Evolutionary conservation across 352 stramenopile species (phyloP).

Genomic region (Pythium rhizo-oryzae): DNA sequence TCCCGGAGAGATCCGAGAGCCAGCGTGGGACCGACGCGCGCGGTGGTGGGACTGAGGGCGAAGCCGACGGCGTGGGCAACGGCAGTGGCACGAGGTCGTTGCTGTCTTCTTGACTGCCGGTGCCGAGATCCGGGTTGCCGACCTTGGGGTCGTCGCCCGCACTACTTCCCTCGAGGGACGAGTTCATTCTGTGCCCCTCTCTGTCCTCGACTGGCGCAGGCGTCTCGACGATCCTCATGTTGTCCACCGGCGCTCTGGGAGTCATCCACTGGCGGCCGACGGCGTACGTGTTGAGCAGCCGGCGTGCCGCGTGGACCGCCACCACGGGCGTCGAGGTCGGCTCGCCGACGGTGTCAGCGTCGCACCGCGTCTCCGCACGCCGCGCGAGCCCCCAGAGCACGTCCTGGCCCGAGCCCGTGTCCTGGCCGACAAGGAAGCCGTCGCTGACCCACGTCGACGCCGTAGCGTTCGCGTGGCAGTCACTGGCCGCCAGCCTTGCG

Average conservation of each 20-base stretch:
- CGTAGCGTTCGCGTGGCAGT: background rate
- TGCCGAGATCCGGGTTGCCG: background rate
- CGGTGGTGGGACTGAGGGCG: background rate
- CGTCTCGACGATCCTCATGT: too few relatives aligned
- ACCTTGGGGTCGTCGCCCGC: background rate
- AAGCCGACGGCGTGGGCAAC: background rate
- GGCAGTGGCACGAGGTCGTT: background rate
- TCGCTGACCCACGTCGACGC: constrained; percentile 2
- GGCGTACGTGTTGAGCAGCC: background rate
- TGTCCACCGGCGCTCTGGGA: too few relatives aligned
- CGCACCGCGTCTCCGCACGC: constrained; percentile 12
- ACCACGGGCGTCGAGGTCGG: constrained; percentile 17
- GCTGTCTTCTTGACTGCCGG: background rate
- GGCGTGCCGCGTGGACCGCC: constrained; percentile 4
- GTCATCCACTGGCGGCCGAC: constrained; percentile 11
- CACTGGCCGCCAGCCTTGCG: background rate
- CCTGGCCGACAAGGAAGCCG: constrained; percentile 18
- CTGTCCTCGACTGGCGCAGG: background rate
- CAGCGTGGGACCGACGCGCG: constrained; percentile 1
- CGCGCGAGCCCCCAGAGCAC: constrained; percentile 24
- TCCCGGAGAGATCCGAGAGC: background rate
- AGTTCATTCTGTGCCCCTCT: background rate
- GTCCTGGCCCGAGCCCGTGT: constrained; percentile 1
- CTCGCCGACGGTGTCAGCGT: constrained; percentile 2
- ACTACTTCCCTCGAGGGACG: background rate